Percentiles rank a stretch among this genome's conserved stretches.
Conservation (phyloP, 83 land plant species). For the Thuja plicata region DNA sequence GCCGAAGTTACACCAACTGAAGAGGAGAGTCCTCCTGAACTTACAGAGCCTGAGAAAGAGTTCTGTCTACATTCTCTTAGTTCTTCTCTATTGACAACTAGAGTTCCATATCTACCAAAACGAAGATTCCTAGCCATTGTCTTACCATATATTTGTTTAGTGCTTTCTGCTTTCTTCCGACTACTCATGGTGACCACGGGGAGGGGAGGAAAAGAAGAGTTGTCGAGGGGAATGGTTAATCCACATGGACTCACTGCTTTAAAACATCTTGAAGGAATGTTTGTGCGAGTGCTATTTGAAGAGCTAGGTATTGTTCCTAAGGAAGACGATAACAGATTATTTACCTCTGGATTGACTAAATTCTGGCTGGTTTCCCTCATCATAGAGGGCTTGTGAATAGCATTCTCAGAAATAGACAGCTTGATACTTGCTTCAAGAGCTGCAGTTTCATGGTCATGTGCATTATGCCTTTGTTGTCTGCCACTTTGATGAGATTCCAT, state of each 20-base stretch:
- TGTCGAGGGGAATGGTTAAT: slow-evolving; percentile 31
- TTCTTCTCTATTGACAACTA: background rate
- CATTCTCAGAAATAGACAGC: slow-evolving; percentile 24
- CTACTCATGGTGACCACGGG: slow-evolving; percentile 17
- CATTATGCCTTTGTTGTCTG: slow-evolving; percentile 40
- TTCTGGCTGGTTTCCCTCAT: slow-evolving; percentile 16
- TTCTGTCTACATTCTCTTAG: slow-evolving; percentile 12
- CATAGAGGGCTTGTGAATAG: slow-evolving; percentile 28
- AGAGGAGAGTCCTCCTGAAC: slow-evolving; percentile 7
- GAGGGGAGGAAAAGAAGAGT: slow-evolving; percentile 79
- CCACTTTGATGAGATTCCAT: background rate
- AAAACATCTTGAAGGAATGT: slow-evolving; percentile 45
- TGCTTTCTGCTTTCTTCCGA: background rate
- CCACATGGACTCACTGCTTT: slow-evolving; percentile 45
- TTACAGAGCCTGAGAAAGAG: background rate
- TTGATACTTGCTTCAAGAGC: slow-evolving; percentile 50
- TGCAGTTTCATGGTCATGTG: slow-evolving; percentile 32
- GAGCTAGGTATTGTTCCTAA: slow-evolving; percentile 25
- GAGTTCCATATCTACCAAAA: background rate
- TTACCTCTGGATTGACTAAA: slow-evolving; percentile 12
- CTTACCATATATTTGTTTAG: background rate
- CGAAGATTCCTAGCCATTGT: slow-evolving; percentile 17
- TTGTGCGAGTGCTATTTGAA: slow-evolving; percentile 18
- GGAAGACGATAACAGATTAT: slow-evolving; percentile 22
- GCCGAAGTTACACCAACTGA: slow-evolving; percentile 23